Base-by-base conservation (phyloP, 345 rosid genomes). In the Dimocarpus longan region DNA sequence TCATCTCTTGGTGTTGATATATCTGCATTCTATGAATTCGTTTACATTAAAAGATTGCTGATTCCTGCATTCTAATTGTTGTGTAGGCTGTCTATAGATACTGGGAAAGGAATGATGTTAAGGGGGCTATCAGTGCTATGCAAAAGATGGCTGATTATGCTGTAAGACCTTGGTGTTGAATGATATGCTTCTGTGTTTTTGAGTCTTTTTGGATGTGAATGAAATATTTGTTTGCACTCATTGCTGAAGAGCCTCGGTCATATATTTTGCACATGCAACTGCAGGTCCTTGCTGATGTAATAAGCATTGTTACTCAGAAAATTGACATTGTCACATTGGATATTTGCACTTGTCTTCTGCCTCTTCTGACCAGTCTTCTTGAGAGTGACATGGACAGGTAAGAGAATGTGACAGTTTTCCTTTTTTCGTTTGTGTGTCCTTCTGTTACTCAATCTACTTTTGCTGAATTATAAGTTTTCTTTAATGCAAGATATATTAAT, bases 131-230 rank as follows among this genome's bases (percentile, higher is more conserved):
- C 75, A 77, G 85, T 83, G 89, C 92, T 50, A 85, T 93, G 89
- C 98, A 92, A 84, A 94, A 92, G 89, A 97, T 97, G 98, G 95
- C 97, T 78, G 97, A 97, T 87, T 81, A 92, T 83, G 87, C 91
- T 84, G 99, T 94, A 85, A 85, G 94, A 63, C 32, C 37, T 74
- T 80, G 69, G n/a, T 73, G 9, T 66, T 70, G 21, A 24, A 5
- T 68, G 24, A 11, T 73, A 12, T 59, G 50, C 54, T 78, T 42
- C 26, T 76, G 62, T 4, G 7, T 70, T 43, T 71, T 77, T 26
- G 11, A 40, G 44, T 43, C 50, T 24, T 82, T 59, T 59, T 19
- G 22, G 16, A 18, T 15, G 32, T 73, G 74, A 66, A 48, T 32
- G 10, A 7, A 42, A 67, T 18, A 52, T 42, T 56, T 42, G 22